Evolutionary conservation across 2,329 filamentous ascomycete species (phyloP), one percentile per base, ranked within the genome.

Genomic region (Xylaria sp.): DNA sequence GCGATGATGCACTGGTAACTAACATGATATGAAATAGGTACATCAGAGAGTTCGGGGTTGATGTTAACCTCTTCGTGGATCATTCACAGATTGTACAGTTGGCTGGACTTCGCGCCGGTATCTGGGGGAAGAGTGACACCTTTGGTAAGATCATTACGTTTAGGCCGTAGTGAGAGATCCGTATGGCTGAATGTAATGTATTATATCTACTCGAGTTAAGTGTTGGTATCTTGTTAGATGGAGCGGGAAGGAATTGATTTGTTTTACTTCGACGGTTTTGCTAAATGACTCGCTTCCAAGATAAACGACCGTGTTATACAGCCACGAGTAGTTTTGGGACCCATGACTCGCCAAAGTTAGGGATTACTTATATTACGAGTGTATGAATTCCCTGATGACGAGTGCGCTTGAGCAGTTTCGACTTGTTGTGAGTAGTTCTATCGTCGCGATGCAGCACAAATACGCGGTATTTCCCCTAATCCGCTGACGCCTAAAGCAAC

Each of bases 61-160:
- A 32, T 52, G 48, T 32, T 3, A 52, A 52, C 28, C 48, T 32
- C 18, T 52, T 52, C 18, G 48, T 52, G 6, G 48, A 32, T 52
- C 28, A 52, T 20, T 52, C 48, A 3, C 48, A 52, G 48, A 52
- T 52, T 43, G 43, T 50, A 25, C 45, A 32, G 48, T 32, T 52
- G 15, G 28, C 48, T 32, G 48, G 48, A 32, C 48, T 52, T 18
- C 48, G 28, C 28, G 48, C 48, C 20, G 48, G 48, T 8, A 50
- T 50, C 46, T 50, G 46, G 46, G 46, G 46, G 5, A 50, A 50
- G 46, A 50, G 46, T 7, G 46, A 50, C 9, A 50, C 46, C 25
- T 50, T 50, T 30, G 46, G 46, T 18, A 50, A 50, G 25, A 30
- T 50, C 4, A 50, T 25, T 50, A 50, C 46, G 7, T 50, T 50